Evolutionary conservation across 2,329 filamentous ascomycete species (phyloP).

Genomic region (Sporothrix phasma): DNA sequence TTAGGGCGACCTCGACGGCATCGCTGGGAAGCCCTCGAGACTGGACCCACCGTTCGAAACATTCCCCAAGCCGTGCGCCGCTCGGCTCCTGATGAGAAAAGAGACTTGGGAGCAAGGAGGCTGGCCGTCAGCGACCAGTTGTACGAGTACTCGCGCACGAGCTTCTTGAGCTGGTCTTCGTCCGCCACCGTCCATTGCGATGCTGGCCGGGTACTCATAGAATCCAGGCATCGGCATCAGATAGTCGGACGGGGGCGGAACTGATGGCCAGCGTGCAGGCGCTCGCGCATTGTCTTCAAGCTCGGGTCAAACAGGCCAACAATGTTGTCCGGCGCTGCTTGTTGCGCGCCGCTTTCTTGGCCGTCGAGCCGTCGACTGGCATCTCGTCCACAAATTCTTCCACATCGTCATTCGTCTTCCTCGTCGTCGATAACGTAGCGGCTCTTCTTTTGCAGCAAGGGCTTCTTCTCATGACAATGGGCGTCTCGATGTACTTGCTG

Average conservation of each 20-base stretch:
- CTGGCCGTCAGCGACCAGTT: slow-evolving; percentile 94
- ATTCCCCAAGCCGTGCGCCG: slow-evolving; percentile 95
- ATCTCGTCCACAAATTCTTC: slow-evolving; percentile 28
- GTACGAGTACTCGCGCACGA: slow-evolving; percentile 89
- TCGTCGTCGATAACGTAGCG: slow-evolving; percentile 75
- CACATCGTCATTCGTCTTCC: slow-evolving; percentile 33
- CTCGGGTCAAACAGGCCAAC: slow-evolving; percentile 85
- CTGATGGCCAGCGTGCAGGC: slow-evolving; percentile 81
- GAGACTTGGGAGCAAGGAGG: slow-evolving; percentile 62
- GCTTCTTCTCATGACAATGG: slow-evolving; percentile 58
- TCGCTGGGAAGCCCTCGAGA: slow-evolving; percentile 79
- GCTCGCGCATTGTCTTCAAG: slow-evolving; percentile 80
- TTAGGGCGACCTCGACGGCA: slow-evolving; percentile 93
- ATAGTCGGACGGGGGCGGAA: slow-evolving; percentile 90
- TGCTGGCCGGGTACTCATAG: slow-evolving; percentile 73
- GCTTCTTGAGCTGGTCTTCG: slow-evolving; percentile 74
- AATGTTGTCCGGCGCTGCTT: neutral
- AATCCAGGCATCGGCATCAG: slow-evolving; percentile 84
- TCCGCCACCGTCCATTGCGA: slow-evolving; percentile 89
- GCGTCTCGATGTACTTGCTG: slow-evolving; percentile 77
- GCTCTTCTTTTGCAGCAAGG: slow-evolving; percentile 64
- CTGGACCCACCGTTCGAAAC: slow-evolving; percentile 95
- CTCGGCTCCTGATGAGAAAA: slow-evolving; percentile 77
- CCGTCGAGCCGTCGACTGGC: neutral
- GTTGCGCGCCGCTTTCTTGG: neutral